Percentiles rank a stretch among this genome's conserved stretches.
phyloP scores from a whole-genome alignment of 768 basidiomycete species.

The Chalciporus chontae region DNA sequence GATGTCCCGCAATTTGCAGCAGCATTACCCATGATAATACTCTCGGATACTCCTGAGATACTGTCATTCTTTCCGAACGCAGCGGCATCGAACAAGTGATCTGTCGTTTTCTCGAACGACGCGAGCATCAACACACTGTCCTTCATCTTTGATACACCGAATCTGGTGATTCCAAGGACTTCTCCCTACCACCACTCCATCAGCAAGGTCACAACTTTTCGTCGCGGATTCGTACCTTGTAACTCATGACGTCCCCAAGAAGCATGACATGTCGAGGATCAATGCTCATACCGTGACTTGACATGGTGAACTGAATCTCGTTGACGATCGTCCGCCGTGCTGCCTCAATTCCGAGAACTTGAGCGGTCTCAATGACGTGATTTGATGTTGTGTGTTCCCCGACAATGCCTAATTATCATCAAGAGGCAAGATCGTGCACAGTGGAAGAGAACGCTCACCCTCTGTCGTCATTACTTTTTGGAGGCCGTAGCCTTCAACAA shows the following conservation, averaged over 20 bases:
- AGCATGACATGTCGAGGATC: slow-evolving; percentile 99
- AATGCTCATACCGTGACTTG: slow-evolving; percentile 95
- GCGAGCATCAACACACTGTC: slow-evolving; percentile 99
- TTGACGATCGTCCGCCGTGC: slow-evolving; percentile 92
- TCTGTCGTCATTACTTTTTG: slow-evolving; percentile 97
- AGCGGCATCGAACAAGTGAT: slow-evolving; percentile 97
- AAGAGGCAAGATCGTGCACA: not conserved
- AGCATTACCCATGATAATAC: slow-evolving; percentile 98
- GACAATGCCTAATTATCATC: slow-evolving; percentile 65
- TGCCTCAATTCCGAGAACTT: slow-evolving; percentile 97
- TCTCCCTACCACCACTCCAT: slow-evolving; percentile 65
- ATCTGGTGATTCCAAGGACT: slow-evolving; percentile 96
- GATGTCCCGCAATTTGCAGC: slow-evolving; percentile 94
- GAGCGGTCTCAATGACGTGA: slow-evolving; percentile 93
- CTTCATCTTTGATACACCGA: slow-evolving; percentile 99
- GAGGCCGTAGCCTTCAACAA: slow-evolving; percentile 96
- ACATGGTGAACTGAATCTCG: slow-evolving; percentile 97
- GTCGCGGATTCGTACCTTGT: slow-evolving; percentile 60
- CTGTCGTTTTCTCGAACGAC: slow-evolving; percentile 99
- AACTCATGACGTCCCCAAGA: slow-evolving; percentile 97
- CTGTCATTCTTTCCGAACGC: slow-evolving; percentile 93
- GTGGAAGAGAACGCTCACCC: slow-evolving; percentile 45
- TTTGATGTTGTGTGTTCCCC: slow-evolving; percentile 93
- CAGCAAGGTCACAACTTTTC: not conserved
- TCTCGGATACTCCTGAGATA: slow-evolving; percentile 96